These are phyloP conservation scores for Heliamphora pulchella DNA, from an alignment of 179 eudicot species.

Conservation along the genomic window DNA sequence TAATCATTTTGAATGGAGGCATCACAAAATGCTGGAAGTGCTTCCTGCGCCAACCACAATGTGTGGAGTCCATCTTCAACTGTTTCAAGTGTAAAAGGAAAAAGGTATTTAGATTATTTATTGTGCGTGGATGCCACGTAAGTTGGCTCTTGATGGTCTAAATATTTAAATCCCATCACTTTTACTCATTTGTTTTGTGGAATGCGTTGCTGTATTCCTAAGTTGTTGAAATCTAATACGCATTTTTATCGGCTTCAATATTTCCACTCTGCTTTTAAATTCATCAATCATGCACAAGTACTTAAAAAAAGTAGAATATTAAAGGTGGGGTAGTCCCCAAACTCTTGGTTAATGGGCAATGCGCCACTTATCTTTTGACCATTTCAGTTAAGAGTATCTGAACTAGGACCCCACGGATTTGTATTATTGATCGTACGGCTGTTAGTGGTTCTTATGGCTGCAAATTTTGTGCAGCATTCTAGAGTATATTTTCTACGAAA, in stretches of 20 bases:
- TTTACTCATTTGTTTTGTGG: slow-evolving; percentile 14
- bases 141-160: background rate
- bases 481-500: no score
- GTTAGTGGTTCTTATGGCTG: background rate
- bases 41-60: background rate
- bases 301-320: background rate
- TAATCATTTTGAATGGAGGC: background rate
- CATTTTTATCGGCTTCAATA: background rate
- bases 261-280: background rate
- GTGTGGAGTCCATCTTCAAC: slow-evolving; percentile 10
- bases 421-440: background rate
- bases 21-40: slow-evolving; percentile 11
- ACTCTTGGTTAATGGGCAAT: background rate
- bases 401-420: background rate
- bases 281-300: background rate
- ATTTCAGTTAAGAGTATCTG: background rate
- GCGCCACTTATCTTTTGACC: background rate
- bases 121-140: slow-evolving; percentile 12
- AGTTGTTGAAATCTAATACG: background rate
- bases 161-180: background rate
- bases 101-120: background rate
- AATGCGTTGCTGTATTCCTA: background rate
- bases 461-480: no score
- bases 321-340: background rate
- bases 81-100: background rate